Evolutionary conservation across 805 yeast species (phyloP), one percentile per base, ranked within the genome.

Genomic region (Candida jianshihensis): DNA sequence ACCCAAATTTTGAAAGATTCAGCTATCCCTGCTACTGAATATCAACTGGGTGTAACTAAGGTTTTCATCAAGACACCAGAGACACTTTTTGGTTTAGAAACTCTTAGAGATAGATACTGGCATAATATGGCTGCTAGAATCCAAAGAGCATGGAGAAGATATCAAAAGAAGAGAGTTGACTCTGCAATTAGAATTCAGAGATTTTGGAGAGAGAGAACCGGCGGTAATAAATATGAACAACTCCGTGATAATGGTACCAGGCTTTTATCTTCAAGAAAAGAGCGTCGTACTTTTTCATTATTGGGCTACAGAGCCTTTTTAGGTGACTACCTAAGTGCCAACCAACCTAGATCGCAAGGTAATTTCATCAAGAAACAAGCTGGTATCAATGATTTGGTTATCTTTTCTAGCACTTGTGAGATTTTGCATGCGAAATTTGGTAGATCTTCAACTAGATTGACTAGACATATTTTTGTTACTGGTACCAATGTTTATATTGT

Each of bases 1-100:
- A 49, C 60, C 27, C 68, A 70, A 44, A 75, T 78, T 41, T 54
- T 78, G 51, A 53, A 54, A 15, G 81, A 76, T 46, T 64, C 82
- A 1, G 76, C 78, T 28, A 86, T 92, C 39, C 95, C 96, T 6
- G 50, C 63, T 1, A 54, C 78, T 5, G 97, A 92, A 57, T 92
- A 73, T 63, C 98, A 92, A 61, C 64, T 90, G 63, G 98, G 98
- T 57, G 81, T 80, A 3, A 74, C 94, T 9, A 89, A 88, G 59
- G 89, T 92, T 6, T 92, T 92, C 59, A 89, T 92, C 61, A 92
- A 92, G 56, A 87, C 95, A 11, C 98, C 98, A 9, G 98, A 92
- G 58, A 90, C 97, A 0, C 67, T 92, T 51, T 92, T 92, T 58
- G 96, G 96, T 0, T 66, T 92, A 39, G 99, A 92, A 62, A 90